Evolutionary conservation across 768 basidiomycete species (phyloP), one percentile per base, ranked within the genome.

Genomic region (Mycena venus): DNA sequence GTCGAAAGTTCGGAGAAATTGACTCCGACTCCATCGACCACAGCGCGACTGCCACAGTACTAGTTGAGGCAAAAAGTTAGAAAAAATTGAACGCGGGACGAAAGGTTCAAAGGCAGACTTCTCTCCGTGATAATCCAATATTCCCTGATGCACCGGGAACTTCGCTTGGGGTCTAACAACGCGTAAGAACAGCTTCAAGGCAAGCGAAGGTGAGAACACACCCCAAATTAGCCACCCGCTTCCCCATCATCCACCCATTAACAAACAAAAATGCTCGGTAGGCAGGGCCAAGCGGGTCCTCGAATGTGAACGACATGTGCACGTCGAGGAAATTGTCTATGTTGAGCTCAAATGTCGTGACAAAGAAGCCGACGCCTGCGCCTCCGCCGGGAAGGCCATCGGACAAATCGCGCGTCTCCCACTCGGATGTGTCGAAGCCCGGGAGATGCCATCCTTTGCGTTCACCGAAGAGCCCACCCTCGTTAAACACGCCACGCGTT

Each of bases 181-280:
- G 42, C 32, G 36, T 32, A 34, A 36, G 66, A 36, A 65, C n/a
- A n/a, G n/a, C n/a, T 34, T 71, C 42, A 69, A 34, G 19, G 10
- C 27, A 66, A 42, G 17, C 0, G n/a, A 40, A 40, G 17, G 68
- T 42, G 42, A 19, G 11, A 9, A 80, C 88, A 64, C 75, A 91
- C 94, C 93, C 93, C 1, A 94, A 86, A 79, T 94, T 92, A 23
- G 84, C 91, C 23, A 93, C 88, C 27, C 91, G 82, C 82, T 95
- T 96, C 12, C 95, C 95, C 90, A 94, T 94, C 90, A 93, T 92
- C 95, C 95, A 96, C 10, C 95, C 95, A 77, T 96, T 96, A 29
- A 96, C 92, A 72, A 94, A 96, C 56, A 96, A 78, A 44, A 91
- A 85, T 7, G 92, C 93, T n/a, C 95, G 89, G 77, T 95, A 96